Conservation (phyloP, 352 stramenopile genomes). For the Globisporangium nodosum region DNA sequence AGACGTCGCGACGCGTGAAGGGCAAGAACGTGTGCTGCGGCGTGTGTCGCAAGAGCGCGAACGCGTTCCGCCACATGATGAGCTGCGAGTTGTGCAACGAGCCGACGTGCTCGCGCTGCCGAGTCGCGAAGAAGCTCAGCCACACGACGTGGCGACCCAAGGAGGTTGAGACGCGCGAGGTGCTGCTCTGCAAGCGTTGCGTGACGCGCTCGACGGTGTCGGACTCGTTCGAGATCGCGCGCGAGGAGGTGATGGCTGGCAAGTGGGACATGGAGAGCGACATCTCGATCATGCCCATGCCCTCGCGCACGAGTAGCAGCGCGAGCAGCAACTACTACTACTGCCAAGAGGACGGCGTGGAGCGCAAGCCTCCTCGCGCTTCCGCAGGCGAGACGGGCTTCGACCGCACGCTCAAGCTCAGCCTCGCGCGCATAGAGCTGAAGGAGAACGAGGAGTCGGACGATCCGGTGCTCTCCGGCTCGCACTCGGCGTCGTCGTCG, state of each 20-base stretch:
- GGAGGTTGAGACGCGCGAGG: conserved; percentile 6
- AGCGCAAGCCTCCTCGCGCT: background rate
- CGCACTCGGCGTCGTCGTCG: conserved; percentile 2
- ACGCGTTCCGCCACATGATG: conserved; percentile 5
- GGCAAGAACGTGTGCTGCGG: conserved; percentile 8
- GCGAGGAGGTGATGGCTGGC: conserved; percentile 12
- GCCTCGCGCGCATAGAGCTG: conserved; percentile 8
- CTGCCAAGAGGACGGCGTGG: background rate
- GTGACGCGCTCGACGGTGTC: conserved; percentile 1
- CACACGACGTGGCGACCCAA: conserved; percentile 5
- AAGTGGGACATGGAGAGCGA: conserved; percentile 11
- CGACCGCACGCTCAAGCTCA: conserved; percentile 12
- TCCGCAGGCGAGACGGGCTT: conserved; percentile 2
- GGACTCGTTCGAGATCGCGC: conserved; percentile 9
- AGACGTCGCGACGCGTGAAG: background rate
- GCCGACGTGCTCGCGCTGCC: conserved; percentile 11
- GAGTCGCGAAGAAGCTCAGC: conserved; percentile 11
- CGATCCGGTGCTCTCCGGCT: background rate
- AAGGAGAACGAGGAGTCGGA: conserved; percentile 4
- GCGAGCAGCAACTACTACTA: conserved; percentile 8
- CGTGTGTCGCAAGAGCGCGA: conserved; percentile 11
- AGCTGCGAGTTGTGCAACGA: conserved; percentile 9
- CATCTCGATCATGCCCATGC: conserved; percentile 11
- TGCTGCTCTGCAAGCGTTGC: conserved; percentile 12
- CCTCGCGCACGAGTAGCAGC: conserved; percentile 2